phyloP scores from a whole-genome alignment of 192 early-diverging fungal species.

The Mortierella hygrophila region DNA sequence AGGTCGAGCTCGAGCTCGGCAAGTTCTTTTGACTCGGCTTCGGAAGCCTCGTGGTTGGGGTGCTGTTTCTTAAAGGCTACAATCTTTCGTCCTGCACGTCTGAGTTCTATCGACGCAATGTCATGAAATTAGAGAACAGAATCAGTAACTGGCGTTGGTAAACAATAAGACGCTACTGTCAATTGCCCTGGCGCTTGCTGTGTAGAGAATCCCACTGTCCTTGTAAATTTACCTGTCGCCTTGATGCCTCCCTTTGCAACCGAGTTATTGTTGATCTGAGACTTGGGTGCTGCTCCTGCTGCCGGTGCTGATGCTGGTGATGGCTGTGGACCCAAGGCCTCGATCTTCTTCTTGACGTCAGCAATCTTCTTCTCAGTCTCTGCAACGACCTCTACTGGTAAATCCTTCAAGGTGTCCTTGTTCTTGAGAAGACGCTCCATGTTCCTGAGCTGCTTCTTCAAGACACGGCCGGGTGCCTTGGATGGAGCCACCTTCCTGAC shows the following conservation, averaged over 20 bases:
- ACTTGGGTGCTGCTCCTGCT: neutral
- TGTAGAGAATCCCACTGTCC: no score
- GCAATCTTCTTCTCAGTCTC: slow-evolving; percentile 38
- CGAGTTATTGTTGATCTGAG: neutral
- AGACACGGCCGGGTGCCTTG: slow-evolving; percentile 40
- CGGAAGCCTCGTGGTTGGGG: slow-evolving; percentile 27
- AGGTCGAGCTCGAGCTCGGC: slow-evolving; percentile 35
- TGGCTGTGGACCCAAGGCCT: slow-evolving; percentile 19
- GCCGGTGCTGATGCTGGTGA: neutral
- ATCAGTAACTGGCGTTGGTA: neutral
- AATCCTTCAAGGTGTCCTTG: slow-evolving; percentile 39
- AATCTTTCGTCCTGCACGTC: slow-evolving; percentile 45
- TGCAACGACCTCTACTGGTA: slow-evolving; percentile 32
- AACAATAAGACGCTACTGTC: no score
- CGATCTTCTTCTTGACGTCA: slow-evolving; percentile 30
- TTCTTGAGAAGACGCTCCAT: slow-evolving; percentile 45
- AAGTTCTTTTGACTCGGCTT: slow-evolving; percentile 30
- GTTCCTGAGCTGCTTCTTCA: slow-evolving; percentile 45
- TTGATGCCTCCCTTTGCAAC: slow-evolving; percentile 12
- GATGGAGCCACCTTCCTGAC: slow-evolving; percentile 31
- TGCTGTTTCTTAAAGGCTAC: slow-evolving; percentile 44
- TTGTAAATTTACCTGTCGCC: slow-evolving; percentile 33
- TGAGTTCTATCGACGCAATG: slow-evolving; percentile 25
- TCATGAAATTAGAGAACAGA: neutral
- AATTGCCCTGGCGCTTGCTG: no score